These are phyloP conservation scores for Venturia oleaginea DNA, from an alignment of 2,329 filamentous ascomycete species.

Conservation along the genomic window DNA sequence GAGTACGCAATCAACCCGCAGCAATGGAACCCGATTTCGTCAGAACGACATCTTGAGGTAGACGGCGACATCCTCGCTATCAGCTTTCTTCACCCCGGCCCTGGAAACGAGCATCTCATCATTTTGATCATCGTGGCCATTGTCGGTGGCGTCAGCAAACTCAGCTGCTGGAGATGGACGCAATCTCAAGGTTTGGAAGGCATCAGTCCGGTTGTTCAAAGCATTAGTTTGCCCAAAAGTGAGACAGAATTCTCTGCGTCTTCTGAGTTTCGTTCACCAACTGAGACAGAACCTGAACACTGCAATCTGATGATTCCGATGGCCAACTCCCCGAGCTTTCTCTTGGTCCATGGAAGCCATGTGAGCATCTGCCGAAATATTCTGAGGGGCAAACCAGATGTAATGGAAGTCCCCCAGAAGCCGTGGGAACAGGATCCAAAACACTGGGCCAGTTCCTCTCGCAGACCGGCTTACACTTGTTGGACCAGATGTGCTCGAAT, in stretches of 20 bases:
- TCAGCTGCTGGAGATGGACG: conserved; percentile 44
- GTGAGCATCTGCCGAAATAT: conserved; percentile 32
- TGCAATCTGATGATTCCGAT: conserved; percentile 14
- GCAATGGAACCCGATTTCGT: conserved; percentile 50
- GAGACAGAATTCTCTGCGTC: conserved; percentile 6
- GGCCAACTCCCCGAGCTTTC: conserved; percentile 8
- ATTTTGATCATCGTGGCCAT: conserved; percentile 45
- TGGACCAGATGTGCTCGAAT: conserved; percentile 72
- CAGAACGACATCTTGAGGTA: conserved; percentile 39
- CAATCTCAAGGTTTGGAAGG: conserved; percentile 15
- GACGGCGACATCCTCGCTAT: conserved; percentile 74
- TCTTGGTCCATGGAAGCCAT: conserved; percentile 20
- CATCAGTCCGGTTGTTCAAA: conserved; percentile 3
- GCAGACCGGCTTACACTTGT: conserved; percentile 61
- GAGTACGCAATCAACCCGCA: conserved; percentile 38
- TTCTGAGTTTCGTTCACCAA: conserved; percentile 3
- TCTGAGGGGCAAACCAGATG: conserved; percentile 29
- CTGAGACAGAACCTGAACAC: conserved; percentile 6
- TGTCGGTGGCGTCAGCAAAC: background rate
- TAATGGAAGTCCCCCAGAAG: conserved; percentile 12
- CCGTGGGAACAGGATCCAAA: conserved; percentile 29
- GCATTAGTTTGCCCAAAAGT: conserved; percentile 3
- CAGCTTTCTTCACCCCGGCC: conserved; percentile 69
- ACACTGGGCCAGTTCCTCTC: conserved; percentile 24
- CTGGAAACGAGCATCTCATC: conserved; percentile 58